Evolutionary conservation across 495 filamentous ascomycete genomes (phyloP).

Genomic region (Xylaria nigripes): DNA sequence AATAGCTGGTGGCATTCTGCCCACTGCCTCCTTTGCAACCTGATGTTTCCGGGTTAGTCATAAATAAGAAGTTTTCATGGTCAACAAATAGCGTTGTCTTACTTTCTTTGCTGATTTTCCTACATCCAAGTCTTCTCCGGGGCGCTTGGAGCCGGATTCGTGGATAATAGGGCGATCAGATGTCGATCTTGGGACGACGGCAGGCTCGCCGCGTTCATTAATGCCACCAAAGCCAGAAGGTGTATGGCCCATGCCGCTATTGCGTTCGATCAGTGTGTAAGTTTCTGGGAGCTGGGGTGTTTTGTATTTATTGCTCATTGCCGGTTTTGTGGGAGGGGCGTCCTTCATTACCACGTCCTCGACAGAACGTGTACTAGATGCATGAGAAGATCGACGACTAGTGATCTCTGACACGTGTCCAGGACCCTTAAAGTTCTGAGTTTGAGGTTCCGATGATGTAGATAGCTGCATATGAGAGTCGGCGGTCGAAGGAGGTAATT

Average conservation of each 20-base stretch:
- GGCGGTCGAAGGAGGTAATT: conserved; percentile 15
- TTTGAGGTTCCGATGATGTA: not conserved
- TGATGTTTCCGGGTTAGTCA: conserved; percentile 12
- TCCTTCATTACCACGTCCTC: conserved; percentile 27
- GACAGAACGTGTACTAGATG: not conserved
- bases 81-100: conserved; percentile 1
- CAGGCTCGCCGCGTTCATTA: conserved; percentile 19
- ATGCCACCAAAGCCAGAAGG: conserved; percentile 14
- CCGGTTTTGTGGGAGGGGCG: conserved; percentile 11
- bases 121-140: conserved; percentile 20
- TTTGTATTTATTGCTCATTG: conserved; percentile 15
- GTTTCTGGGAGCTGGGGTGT: conserved; percentile 20
- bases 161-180: conserved; percentile 21
- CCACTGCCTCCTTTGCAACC: conserved; percentile 13
- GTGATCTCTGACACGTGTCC: not conserved
- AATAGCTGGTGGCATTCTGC: conserved; percentile 15
- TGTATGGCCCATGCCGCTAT: not conserved
- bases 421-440: not conserved
- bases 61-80: not conserved
- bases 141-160: conserved; percentile 26
- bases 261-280: conserved; percentile 17
- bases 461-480: not conserved
- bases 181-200: conserved; percentile 12
- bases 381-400: not conserved
- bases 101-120: conserved; percentile 29